phyloP scores from a whole-genome alignment of 805 yeast species.

The Wickerhamomyces chaumierensis region DNA sequence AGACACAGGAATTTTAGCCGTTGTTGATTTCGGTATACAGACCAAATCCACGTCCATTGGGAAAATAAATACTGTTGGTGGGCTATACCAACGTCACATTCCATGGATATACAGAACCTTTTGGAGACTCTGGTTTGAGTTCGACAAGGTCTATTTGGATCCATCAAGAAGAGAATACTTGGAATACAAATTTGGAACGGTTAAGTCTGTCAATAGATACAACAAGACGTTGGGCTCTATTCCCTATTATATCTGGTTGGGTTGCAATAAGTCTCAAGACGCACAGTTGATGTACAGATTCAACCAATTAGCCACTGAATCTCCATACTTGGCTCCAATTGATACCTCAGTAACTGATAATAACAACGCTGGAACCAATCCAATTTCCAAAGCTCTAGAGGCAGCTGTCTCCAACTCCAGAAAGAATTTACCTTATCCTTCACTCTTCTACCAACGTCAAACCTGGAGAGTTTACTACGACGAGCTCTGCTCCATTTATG shows the following conservation, averaged over 20 bases:
- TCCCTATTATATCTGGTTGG: slow-evolving; percentile 79
- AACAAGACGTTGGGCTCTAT: slow-evolving; percentile 59
- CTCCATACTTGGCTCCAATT: slow-evolving; percentile 66
- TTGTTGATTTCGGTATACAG: slow-evolving; percentile 78
- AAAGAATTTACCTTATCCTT: slow-evolving; percentile 67
- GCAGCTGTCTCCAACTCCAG: slow-evolving; percentile 55
- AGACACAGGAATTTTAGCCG: slow-evolving; percentile 48
- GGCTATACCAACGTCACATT: slow-evolving; percentile 56
- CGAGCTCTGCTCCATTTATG: slow-evolving; percentile 54
- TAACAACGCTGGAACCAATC: slow-evolving; percentile 14
- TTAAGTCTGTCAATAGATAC: slow-evolving; percentile 60
- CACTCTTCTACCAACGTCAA: slow-evolving; percentile 67
- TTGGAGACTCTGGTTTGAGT: slow-evolving; percentile 85
- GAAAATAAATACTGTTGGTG: slow-evolving; percentile 66
- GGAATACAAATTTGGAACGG: slow-evolving; percentile 73
- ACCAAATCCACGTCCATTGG: slow-evolving; percentile 52
- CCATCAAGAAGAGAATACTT: slow-evolving; percentile 74
- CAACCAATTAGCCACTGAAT: slow-evolving; percentile 69
- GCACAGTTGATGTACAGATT: slow-evolving; percentile 39
- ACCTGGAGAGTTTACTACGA: slow-evolving; percentile 75
- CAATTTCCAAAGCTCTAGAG: slow-evolving; percentile 61
- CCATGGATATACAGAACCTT: slow-evolving; percentile 72
- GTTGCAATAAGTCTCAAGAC: slow-evolving; percentile 49
- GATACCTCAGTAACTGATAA: slow-evolving; percentile 9
- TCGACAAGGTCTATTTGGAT: slow-evolving; percentile 69